These are phyloP conservation scores for Syzygium syzygioides DNA, from an alignment of 441 rosid species.

Conservation along the genomic window DNA sequence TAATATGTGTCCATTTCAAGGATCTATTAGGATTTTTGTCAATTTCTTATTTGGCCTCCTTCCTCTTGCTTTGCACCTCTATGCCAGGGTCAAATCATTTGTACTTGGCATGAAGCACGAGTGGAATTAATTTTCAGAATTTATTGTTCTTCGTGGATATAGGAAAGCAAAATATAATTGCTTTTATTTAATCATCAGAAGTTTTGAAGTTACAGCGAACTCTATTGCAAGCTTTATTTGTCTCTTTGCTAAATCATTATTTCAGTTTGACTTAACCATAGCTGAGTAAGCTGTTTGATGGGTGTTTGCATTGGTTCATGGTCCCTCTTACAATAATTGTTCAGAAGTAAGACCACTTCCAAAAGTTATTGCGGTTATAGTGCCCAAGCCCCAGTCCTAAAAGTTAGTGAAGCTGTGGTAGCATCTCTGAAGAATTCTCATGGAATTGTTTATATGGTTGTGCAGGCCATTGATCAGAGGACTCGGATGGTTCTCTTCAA, in stretches of 20 bases:
- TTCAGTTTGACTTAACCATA: background rate
- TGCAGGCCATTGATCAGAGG: slow-evolving; percentile 85
- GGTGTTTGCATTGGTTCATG: background rate
- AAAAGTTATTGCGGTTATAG: background rate
- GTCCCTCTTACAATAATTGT: background rate
- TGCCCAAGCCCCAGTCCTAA: background rate
- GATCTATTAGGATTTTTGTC: too few species aligned
- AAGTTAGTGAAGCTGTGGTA: background rate
- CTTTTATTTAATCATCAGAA: background rate
- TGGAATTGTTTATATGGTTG: slow-evolving; percentile 4
- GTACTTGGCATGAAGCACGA: background rate
- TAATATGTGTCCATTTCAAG: background rate
- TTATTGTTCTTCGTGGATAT: background rate
- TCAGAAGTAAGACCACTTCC: background rate
- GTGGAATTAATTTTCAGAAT: background rate
- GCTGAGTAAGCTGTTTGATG: background rate
- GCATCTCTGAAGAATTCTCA: background rate
- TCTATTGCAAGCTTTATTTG: background rate
- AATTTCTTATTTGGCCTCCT: background rate
- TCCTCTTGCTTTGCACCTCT: background rate
- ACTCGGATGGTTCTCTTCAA: slow-evolving; percentile 93
- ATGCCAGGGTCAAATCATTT: background rate
- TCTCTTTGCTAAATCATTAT: background rate
- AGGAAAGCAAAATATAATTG: too few species aligned
- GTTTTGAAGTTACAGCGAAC: background rate